A percentile compares a stretch with the other conserved stretches of the same genome.
Conservation (phyloP, 2,329 filamentous ascomycete genomes). For the Periconia sp. region DNA sequence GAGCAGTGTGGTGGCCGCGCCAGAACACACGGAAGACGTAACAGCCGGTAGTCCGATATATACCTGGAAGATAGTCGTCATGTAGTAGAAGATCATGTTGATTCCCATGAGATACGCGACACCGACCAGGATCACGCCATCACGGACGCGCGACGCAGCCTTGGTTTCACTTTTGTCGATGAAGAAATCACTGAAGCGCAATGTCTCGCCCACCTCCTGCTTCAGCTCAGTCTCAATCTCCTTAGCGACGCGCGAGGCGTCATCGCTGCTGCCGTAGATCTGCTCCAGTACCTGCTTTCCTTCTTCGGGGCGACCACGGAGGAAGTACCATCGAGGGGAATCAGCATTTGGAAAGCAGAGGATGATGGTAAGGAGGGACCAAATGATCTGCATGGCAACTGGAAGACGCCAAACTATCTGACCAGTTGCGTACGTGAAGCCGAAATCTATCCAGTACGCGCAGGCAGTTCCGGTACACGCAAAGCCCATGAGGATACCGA, state of each 20-base stretch:
- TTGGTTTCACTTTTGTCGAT: slow-evolving; percentile 23
- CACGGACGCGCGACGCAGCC: slow-evolving; percentile 35
- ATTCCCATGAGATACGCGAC: slow-evolving; percentile 51
- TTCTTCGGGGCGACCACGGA: slow-evolving; percentile 21
- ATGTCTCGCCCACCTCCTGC: slow-evolving; percentile 20
- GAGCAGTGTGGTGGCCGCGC: slow-evolving; percentile 31
- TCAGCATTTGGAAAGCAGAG: slow-evolving; percentile 30
- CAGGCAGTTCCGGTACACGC: slow-evolving; percentile 31
- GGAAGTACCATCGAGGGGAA: slow-evolving; percentile 36
- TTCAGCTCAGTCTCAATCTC: slow-evolving; percentile 18
- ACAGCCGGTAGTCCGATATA: slow-evolving; percentile 31
- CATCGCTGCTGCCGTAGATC: slow-evolving; percentile 23
- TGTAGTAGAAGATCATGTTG: slow-evolving; percentile 52
- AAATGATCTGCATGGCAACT: slow-evolving; percentile 37
- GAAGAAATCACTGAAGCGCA: slow-evolving; percentile 29
- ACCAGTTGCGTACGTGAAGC: slow-evolving; percentile 32
- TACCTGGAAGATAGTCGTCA: slow-evolving; percentile 47
- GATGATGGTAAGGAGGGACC: slow-evolving; percentile 26
- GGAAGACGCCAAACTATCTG: slow-evolving; percentile 42
- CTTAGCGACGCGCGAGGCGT: slow-evolving; percentile 13
- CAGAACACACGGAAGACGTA: slow-evolving; percentile 28
- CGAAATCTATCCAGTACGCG: slow-evolving; percentile 45
- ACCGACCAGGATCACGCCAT: slow-evolving; percentile 48
- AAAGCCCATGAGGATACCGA: slow-evolving; percentile 37
- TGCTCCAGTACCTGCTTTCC: slow-evolving; percentile 28